phyloP scores from a whole-genome alignment of 495 filamentous ascomycete species.

The Xylaria palmicola region DNA sequence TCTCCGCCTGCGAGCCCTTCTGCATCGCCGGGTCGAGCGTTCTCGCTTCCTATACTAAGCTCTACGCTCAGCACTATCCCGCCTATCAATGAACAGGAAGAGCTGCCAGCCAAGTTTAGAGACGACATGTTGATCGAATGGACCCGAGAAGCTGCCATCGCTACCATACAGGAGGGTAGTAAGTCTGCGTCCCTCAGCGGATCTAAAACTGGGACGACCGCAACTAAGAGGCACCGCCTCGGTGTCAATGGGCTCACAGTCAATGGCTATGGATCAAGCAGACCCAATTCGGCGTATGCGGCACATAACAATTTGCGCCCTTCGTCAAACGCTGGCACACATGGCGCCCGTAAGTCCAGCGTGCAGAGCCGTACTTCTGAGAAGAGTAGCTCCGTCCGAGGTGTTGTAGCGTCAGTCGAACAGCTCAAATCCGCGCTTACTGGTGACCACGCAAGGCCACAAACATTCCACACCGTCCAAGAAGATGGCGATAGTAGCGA shows the following conservation, averaged over 20 bases:
- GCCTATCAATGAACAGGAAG: slow-evolving; percentile 32
- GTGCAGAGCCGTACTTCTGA: slow-evolving; percentile 49
- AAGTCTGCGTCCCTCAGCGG: slow-evolving; percentile 70
- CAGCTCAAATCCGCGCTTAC: slow-evolving; percentile 61
- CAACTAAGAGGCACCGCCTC: slow-evolving; percentile 54
- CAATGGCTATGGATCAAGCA: slow-evolving; percentile 38
- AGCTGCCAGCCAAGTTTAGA: slow-evolving; percentile 52
- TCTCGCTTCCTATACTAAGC: slow-evolving; percentile 59
- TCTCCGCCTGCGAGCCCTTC: slow-evolving; percentile 69
- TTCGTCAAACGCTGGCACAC: slow-evolving; percentile 35
- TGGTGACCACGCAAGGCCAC: slow-evolving; percentile 60
- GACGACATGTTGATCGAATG: slow-evolving; percentile 71
- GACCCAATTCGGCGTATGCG: slow-evolving; percentile 38
- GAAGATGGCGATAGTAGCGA: slow-evolving; percentile 53
- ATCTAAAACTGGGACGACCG: slow-evolving; percentile 62
- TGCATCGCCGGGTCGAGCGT: slow-evolving; percentile 65
- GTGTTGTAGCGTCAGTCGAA: slow-evolving; percentile 77
- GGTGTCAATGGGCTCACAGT: slow-evolving; percentile 52
- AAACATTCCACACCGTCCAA: slow-evolving; percentile 29
- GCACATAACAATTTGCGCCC: slow-evolving; percentile 43
- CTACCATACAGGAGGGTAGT: slow-evolving; percentile 64
- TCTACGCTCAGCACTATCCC: slow-evolving; percentile 40
- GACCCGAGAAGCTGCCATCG: slow-evolving; percentile 69
- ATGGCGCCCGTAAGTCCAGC: slow-evolving; percentile 40
- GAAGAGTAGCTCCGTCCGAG: slow-evolving; percentile 56